phyloP scores from a whole-genome alignment of 176 grass and related monocot genomes.

The Areca catechu region DNA sequence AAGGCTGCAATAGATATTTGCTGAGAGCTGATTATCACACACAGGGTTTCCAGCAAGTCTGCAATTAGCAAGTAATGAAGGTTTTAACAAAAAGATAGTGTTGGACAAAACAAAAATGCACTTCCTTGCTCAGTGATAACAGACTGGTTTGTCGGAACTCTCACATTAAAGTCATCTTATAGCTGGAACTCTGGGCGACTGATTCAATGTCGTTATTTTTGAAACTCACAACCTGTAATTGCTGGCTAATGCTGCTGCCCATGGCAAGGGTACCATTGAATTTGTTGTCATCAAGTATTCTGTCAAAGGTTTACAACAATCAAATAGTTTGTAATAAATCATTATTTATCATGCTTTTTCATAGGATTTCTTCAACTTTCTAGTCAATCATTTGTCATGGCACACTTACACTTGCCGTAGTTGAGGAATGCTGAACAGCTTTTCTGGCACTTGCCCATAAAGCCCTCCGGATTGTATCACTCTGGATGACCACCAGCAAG shows the following conservation, averaged over 20 bases:
- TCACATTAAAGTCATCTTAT: constrained; percentile 69
- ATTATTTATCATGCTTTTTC: neutral
- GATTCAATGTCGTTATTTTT: constrained; percentile 56
- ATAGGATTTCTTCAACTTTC: constrained; percentile 9
- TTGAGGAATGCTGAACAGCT: constrained; percentile 38
- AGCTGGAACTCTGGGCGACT: constrained; percentile 20
- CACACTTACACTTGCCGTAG: constrained; percentile 76
- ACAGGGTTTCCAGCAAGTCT: constrained; percentile 42
- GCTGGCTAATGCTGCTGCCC: constrained; percentile 45
- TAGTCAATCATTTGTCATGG: constrained; percentile 9
- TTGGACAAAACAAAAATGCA: too few species aligned
- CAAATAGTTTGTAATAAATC: too few species aligned
- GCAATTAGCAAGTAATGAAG: constrained; percentile 6
- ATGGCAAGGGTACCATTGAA: constrained; percentile 78
- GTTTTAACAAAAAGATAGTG: neutral
- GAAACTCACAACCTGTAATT: constrained; percentile 69
- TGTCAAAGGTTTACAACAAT: constrained; percentile 14
- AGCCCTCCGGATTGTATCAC: constrained; percentile 44
- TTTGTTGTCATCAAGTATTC: constrained; percentile 62
- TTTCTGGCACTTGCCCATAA: constrained; percentile 31
- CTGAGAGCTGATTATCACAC: neutral
- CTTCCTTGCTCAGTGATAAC: too few species aligned
- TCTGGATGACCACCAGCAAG: constrained; percentile 17
- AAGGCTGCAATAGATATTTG: constrained; percentile 15
- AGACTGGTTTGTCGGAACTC: constrained; percentile 2